Percentiles rank a stretch among this genome's conserved stretches.
These are phyloP conservation scores for Skeletonema menzelii DNA, from an alignment of 108 stramenopile species.

Conservation along the genomic window DNA sequence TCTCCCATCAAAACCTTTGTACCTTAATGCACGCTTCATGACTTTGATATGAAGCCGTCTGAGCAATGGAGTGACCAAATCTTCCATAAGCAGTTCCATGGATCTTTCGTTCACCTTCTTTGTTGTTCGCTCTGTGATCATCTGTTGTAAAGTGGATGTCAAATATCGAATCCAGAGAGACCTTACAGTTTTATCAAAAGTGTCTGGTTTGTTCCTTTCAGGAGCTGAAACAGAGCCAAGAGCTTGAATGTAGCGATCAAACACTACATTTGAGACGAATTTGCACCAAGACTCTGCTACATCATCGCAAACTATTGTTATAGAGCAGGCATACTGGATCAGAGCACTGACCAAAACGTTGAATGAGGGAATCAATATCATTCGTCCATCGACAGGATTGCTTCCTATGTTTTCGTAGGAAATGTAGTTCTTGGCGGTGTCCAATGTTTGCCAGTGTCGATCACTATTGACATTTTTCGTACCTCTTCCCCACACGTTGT, in stretches of 20 bases:
- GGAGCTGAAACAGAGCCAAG: neutral
- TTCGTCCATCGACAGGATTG: neutral
- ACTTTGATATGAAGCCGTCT: constrained; percentile 27
- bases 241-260: constrained; percentile 23
- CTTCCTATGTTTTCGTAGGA: constrained; percentile 10
- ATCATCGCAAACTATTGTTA: constrained; percentile 7
- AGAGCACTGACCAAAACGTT: constrained; percentile 20
- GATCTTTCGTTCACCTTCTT: constrained; percentile 8
- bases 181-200: neutral
- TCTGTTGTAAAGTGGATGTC: constrained; percentile 19
- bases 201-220: neutral
- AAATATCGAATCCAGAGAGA: constrained; percentile 29
- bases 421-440: constrained; percentile 3
- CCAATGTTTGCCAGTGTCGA: neutral
- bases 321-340: constrained; percentile 15
- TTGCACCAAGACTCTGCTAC: constrained; percentile 17
- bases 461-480: neutral
- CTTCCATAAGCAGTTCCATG: constrained; percentile 6
- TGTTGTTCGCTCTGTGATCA: constrained; percentile 5
- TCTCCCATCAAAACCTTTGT: neutral
- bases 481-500: constrained; percentile 21
- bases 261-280: constrained; percentile 26
- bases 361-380: constrained; percentile 31
- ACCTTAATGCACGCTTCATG: constrained; percentile 10
- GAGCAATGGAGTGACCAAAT: constrained; percentile 41